Conservation (phyloP, 352 stramenopile genomes). For the Phytophthora brassicae region DNA sequence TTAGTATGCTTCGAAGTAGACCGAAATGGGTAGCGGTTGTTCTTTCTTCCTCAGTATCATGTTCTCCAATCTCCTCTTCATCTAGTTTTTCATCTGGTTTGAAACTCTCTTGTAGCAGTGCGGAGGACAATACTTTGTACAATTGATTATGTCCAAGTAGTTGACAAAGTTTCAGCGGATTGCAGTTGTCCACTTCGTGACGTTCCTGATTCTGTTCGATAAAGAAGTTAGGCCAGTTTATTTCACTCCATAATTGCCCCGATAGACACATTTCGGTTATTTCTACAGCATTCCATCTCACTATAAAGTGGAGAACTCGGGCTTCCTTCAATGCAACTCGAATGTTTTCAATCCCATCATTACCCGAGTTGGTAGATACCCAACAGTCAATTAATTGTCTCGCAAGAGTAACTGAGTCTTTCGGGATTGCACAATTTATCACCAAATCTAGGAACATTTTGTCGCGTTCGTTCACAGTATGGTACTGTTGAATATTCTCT, state of each 20-base stretch:
- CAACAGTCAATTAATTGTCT: constrained; percentile 5
- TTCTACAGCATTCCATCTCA: constrained; percentile 41
- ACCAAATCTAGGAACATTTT: constrained; percentile 15
- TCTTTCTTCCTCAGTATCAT: background rate
- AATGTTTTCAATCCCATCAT: background rate
- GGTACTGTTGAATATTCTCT: constrained; percentile 9
- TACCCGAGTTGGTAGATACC: too few relatives aligned
- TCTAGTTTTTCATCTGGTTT: background rate
- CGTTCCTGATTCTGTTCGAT: background rate
- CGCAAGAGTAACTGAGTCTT: constrained; percentile 12
- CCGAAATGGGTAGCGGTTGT: background rate
- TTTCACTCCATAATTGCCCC: background rate
- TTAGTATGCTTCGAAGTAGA: constrained; percentile 23
- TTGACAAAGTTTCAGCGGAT: constrained; percentile 30
- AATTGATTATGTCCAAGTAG: constrained; percentile 31
- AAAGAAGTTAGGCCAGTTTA: constrained; percentile 15
- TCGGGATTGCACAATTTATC: constrained; percentile 17
- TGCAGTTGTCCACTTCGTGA: constrained; percentile 20
- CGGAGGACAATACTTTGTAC: constrained; percentile 6
- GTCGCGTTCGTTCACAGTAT: constrained; percentile 3
- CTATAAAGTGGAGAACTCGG: constrained; percentile 21
- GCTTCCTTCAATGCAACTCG: background rate
- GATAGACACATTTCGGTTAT: constrained; percentile 20
- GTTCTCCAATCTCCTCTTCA: background rate
- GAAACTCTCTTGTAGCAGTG: background rate